These are phyloP conservation scores for Coemansia sp. DNA, from an alignment of 192 early-diverging fungal genomes.

Conservation along the genomic window DNA sequence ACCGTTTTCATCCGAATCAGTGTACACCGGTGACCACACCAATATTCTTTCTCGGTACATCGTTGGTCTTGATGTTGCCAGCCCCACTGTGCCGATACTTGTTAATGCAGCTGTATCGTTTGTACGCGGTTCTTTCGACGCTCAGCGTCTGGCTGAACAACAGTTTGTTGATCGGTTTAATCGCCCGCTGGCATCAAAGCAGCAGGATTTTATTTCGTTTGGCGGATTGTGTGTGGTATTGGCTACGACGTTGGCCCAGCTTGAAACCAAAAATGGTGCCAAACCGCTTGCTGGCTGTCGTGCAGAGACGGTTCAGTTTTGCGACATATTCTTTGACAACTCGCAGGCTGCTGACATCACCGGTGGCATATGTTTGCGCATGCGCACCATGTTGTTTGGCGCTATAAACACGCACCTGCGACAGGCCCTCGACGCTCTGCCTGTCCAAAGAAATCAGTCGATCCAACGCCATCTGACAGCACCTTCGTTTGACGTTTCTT, in stretches of 20 bases:
- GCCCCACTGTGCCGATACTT: slow-evolving; percentile 26
- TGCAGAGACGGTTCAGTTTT: not conserved
- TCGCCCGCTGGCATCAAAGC: not conserved
- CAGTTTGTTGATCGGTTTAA: not conserved
- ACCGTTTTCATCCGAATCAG: slow-evolving; percentile 39
- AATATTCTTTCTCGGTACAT: slow-evolving; percentile 30
- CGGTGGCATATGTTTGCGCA: not conserved
- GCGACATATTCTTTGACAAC: not conserved
- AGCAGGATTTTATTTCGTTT: not conserved
- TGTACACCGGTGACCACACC: slow-evolving; percentile 37
- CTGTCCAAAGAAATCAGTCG: not conserved
- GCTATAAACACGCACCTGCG: not conserved
- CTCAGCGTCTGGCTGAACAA: not conserved
- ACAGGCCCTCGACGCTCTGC: not conserved
- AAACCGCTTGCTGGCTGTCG: not conserved
- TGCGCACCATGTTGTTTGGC: not conserved
- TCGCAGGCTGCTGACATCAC: not conserved
- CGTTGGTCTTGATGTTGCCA: slow-evolving; percentile 24
- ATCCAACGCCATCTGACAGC: not conserved
- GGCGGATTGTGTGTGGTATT: not conserved
- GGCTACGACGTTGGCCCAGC: not conserved
- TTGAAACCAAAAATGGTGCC: not conserved
- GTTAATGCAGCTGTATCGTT: slow-evolving; percentile 10
- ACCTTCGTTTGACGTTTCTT: not conserved
- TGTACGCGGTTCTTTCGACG: slow-evolving; percentile 4